Conservation (phyloP, 257 asterid species). For the Fraxinus quadrangulata region DNA sequence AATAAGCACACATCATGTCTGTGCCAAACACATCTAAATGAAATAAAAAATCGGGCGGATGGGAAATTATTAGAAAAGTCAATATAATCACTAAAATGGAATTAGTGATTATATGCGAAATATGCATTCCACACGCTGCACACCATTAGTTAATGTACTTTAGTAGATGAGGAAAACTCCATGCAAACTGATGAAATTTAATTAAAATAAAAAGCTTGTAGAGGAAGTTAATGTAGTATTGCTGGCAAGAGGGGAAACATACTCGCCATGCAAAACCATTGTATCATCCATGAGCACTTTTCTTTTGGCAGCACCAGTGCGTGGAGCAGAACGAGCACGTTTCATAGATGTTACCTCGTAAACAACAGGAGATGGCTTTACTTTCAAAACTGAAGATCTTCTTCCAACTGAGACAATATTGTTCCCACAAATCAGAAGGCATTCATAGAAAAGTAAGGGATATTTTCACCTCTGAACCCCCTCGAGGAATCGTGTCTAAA, state of each 20-base stretch:
- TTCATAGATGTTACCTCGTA: slow-evolving; percentile 68
- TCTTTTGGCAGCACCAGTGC: slow-evolving; percentile 67
- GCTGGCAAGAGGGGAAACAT: slow-evolving; percentile 39
- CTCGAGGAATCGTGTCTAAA: not conserved
- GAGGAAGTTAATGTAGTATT: slow-evolving; percentile 8
- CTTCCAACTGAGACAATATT: slow-evolving; percentile 59
- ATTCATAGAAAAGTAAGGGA: slow-evolving; percentile 10
- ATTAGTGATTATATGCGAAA: not conserved
- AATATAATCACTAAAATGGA: not conserved
- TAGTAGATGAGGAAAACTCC: not conserved
- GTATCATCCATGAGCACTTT: slow-evolving; percentile 87
- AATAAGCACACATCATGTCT: slow-evolving; percentile 9
- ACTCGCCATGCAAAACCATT: slow-evolving; percentile 99
- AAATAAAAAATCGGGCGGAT: not conserved
- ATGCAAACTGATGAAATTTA: slow-evolving; percentile 8
- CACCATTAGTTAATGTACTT: slow-evolving; percentile 3
- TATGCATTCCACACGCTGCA: not conserved
- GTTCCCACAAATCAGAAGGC: slow-evolving; percentile 29
- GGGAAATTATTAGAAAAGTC: not conserved
- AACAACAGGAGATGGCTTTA: slow-evolving; percentile 77
- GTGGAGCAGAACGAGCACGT: slow-evolving; percentile 60
- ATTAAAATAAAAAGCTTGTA: slow-evolving; percentile 3
- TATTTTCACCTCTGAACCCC: not conserved
- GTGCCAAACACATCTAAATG: not conserved
- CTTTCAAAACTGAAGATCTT: slow-evolving; percentile 74